Conservation (phyloP, 2,329 filamentous ascomycete species). For the Colletotrichum acutatum region DNA sequence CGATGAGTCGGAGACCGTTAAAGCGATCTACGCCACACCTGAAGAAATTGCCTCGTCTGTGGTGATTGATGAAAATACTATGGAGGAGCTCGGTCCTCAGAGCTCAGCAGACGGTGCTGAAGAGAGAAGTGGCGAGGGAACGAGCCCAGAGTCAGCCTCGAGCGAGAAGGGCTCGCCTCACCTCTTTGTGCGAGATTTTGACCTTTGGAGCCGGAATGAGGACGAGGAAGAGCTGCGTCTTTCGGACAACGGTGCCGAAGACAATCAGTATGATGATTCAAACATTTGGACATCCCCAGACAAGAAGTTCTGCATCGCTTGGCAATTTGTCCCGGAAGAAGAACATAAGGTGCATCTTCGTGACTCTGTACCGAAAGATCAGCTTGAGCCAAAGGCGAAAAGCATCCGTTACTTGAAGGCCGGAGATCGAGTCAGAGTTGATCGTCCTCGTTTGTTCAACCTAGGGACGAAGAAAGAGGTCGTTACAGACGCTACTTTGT, state of each 20-base stretch:
- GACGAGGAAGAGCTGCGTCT: not conserved
- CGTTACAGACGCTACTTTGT: conserved; percentile 37
- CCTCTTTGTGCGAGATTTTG: not conserved
- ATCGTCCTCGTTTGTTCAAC: conserved; percentile 42
- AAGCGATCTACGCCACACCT: conserved; percentile 24
- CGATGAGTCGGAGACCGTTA: conserved; percentile 20
- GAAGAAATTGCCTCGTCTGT: not conserved
- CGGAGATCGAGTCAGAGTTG: conserved; percentile 39
- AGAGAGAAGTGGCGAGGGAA: not conserved
- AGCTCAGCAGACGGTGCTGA: not conserved
- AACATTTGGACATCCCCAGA: conserved; percentile 37
- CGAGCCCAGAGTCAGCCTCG: not conserved
- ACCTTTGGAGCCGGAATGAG: not conserved
- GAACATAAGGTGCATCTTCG: conserved; percentile 37
- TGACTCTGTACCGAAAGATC: conserved; percentile 42
- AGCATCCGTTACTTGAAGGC: conserved; percentile 40
- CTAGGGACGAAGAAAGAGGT: conserved; percentile 37
- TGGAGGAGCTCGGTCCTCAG: not conserved
- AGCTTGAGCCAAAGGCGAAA: conserved; percentile 41
- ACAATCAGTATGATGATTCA: not conserved
- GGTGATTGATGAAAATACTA: conserved; percentile 4
- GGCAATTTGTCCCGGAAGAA: conserved; percentile 39
- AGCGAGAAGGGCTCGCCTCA: not conserved
- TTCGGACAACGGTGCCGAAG: not conserved
- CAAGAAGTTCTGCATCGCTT: conserved; percentile 35